Conservation (phyloP, 2,329 filamentous ascomycete genomes). For the Myriosclerotinia scirpicola region DNA sequence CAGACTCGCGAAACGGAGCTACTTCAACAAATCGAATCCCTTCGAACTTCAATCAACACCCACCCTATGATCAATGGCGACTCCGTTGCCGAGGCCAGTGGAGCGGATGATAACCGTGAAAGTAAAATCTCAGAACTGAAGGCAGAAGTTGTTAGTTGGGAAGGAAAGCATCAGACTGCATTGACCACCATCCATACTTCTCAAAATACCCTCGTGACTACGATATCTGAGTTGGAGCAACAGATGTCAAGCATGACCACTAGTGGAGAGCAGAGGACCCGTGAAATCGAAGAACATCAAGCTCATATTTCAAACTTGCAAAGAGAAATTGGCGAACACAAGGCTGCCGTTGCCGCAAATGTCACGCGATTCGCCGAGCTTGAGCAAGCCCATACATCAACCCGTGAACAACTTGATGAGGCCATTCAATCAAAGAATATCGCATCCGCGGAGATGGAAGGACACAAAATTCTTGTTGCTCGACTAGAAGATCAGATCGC, state of each 20-base stretch:
- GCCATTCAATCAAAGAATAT: conserved; percentile 59
- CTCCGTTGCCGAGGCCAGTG: conserved; percentile 17
- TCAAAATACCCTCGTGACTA: conserved; percentile 70
- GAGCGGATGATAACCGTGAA: conserved; percentile 37
- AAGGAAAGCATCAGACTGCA: conserved; percentile 70
- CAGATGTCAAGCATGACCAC: conserved; percentile 45
- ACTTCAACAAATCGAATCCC: conserved; percentile 64
- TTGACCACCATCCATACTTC: conserved; percentile 70
- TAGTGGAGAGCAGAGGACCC: conserved; percentile 47
- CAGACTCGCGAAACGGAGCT: conserved; percentile 74
- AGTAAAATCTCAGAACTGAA: conserved; percentile 60
- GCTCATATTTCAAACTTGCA: conserved; percentile 62
- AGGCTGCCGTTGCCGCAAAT: conserved; percentile 68
- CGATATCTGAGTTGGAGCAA: conserved; percentile 70
- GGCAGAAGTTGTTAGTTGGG: conserved; percentile 71
- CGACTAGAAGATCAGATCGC: conserved; percentile 59
- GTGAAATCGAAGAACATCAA: conserved; percentile 52
- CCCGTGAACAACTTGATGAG: conserved; percentile 67
- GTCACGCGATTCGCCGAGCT: conserved; percentile 69
- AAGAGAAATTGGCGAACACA: conserved; percentile 78
- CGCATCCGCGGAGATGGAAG: conserved; percentile 45
- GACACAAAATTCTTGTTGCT: conserved; percentile 47
- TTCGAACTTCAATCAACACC: conserved; percentile 49
- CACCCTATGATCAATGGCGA: conserved; percentile 28
- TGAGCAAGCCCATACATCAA: conserved; percentile 67